phyloP scores from a whole-genome alignment of 2,329 filamentous ascomycete species.

The Trematosphaeria pertusa region DNA sequence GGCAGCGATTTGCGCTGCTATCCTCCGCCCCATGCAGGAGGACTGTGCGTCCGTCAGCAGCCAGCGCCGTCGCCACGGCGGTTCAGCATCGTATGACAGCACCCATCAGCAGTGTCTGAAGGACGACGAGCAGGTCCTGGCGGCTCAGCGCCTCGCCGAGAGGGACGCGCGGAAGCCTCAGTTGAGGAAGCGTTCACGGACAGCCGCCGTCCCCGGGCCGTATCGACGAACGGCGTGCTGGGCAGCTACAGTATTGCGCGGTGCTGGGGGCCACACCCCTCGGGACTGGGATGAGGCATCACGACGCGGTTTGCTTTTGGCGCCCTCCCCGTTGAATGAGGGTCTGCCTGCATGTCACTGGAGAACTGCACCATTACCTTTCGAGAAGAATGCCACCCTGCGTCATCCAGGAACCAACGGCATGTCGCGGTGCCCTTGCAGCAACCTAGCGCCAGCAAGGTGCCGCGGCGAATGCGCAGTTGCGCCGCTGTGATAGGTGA shows the following conservation, averaged over 20 bases:
- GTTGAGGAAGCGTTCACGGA: not conserved
- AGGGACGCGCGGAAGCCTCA: not conserved
- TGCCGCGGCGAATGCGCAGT: conserved; percentile 24
- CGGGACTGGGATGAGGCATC: conserved; percentile 2
- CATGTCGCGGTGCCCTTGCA: conserved; percentile 42
- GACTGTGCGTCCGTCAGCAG: conserved; percentile 4
- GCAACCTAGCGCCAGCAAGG: conserved; percentile 24
- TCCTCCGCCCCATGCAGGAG: conserved; percentile 1
- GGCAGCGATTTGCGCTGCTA: conserved; percentile 1
- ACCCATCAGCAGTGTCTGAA: not conserved
- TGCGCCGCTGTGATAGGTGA: conserved; percentile 31
- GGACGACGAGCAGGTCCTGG: not conserved
- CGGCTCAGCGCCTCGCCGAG: not conserved
- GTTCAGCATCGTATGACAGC: not conserved
- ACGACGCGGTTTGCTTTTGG: conserved; percentile 8
- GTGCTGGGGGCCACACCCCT: not conserved
- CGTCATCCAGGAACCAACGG: conserved; percentile 45
- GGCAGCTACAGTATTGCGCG: conserved; percentile 1
- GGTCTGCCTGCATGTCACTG: conserved; percentile 20
- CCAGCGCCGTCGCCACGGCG: not conserved
- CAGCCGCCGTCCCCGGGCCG: not conserved
- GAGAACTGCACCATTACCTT: conserved; percentile 7
- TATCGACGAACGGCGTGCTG: not conserved
- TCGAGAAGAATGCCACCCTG: conserved; percentile 21
- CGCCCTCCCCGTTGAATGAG: conserved; percentile 6